Conservation (phyloP, 306 rosid genomes). For the Castanospermum australe region DNA sequence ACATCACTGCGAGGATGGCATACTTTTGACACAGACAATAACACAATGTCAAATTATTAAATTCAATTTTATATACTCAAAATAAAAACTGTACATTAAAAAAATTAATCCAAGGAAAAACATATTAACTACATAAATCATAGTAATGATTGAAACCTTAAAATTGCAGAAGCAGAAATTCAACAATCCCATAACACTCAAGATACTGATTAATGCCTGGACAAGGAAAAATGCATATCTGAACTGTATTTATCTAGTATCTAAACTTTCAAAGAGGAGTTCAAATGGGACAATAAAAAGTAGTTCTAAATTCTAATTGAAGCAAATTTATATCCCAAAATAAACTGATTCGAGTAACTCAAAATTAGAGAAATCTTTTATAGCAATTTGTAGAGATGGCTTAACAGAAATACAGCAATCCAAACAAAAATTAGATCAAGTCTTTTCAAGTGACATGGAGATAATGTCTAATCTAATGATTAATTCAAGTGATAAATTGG, state of each 20-base stretch:
- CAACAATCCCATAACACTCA: not conserved
- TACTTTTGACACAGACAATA: not conserved
- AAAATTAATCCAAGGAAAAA: not conserved
- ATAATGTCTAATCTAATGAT: too few relatives aligned
- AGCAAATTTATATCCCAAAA: not conserved
- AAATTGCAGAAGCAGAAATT: not conserved
- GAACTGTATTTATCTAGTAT: not conserved
- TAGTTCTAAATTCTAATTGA: not conserved
- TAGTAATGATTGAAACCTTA: not conserved
- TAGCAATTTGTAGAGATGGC: not conserved
- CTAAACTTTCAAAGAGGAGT: not conserved
- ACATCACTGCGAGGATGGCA: not conserved
- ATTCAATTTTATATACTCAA: not conserved
- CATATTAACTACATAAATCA: not conserved
- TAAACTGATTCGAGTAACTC: not conserved
- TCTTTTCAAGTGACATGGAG: too few relatives aligned
- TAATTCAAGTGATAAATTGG: too few relatives aligned
- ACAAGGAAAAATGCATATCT: not conserved
- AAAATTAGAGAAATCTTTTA: not conserved
- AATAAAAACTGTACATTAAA: too few relatives aligned
- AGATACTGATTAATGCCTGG: too few relatives aligned
- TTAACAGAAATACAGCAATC: too few relatives aligned
- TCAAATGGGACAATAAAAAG: not conserved
- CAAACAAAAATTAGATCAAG: too few relatives aligned
- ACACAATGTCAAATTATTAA: not conserved